Evolutionary conservation across 1,284 basidiomycete species (phyloP), one percentile per base, ranked within the genome.

Genomic region (Sanghuangporus weigelae): DNA sequence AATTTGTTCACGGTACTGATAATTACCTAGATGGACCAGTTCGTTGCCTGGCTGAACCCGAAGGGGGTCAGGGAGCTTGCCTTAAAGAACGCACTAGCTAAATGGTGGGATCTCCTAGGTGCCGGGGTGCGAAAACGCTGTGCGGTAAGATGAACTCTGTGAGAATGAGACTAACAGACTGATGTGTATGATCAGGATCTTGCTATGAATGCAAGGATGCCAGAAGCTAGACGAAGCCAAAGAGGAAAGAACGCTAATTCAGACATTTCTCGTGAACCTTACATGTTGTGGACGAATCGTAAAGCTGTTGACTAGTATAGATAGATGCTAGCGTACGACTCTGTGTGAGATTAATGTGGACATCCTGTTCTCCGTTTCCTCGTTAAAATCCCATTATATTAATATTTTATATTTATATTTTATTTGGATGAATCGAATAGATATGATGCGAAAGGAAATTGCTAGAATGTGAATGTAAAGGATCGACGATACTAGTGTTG

Each of bases 41-140:
- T 95, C 69, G 75, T 93, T 55, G 82, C 86, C 2, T 98, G 96
- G 96, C 80, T 99, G 21, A 96, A 98, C 71, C 81, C 87, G 23
- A 95, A 95, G 75, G 97, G 96, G 7, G 83, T 89, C 57, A 87
- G 96, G 56, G 96, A 98, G 74, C 77, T 89, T 49, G 87, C 89
- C 39, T 81, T 98, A 60, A 92, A 93, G 75, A 89, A 88, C 63
- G 76, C 84, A 2, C 77, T 98, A 67, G 84, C 81, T 31, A 92
- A 89, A 73, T 97, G 95, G 93, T 89, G 88, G 83, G 79, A 82
- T 48, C 93, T 96, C 72, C 86, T 98, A 65, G 84, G 86, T 39
- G 87, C 85, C 21, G 95, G 95, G 8, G 87, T 96, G 75, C 82
- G 85, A 62, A 87, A 85, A 73, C 86, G 91, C 44, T 77, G 81